Conservation (phyloP, 306 rosid genomes). For the Trifolium repens region DNA sequence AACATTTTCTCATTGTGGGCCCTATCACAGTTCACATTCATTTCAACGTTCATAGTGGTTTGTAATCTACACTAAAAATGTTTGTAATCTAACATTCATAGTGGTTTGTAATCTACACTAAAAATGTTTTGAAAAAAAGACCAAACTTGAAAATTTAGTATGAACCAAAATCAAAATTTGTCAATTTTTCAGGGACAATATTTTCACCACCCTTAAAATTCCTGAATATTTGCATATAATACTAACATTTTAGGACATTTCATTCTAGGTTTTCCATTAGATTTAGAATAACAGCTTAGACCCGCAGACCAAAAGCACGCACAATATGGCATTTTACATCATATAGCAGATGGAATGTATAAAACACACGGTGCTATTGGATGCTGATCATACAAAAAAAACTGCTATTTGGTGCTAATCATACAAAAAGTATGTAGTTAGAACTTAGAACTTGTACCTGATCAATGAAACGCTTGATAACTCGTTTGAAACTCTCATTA, state of each 20-base stretch:
- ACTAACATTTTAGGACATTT: neutral
- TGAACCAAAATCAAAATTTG: too few relatives aligned
- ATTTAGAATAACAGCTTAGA: neutral
- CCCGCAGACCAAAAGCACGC: neutral
- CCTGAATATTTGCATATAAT: neutral
- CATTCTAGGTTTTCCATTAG: neutral
- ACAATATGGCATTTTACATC: neutral
- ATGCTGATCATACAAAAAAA: neutral
- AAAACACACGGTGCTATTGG: neutral
- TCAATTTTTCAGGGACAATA: neutral
- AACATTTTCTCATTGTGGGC: too few relatives aligned
- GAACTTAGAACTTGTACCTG: conserved; percentile 61
- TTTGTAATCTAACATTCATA: too few relatives aligned
- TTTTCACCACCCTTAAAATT: neutral
- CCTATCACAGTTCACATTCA: too few relatives aligned
- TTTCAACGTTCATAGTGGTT: too few relatives aligned
- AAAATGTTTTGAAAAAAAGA: too few relatives aligned
- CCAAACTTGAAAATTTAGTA: too few relatives aligned
- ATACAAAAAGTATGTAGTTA: neutral
- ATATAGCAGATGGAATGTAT: neutral
- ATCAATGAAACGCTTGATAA: conserved; percentile 79
- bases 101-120: too few relatives aligned
- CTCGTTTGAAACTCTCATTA: conserved; percentile 69
- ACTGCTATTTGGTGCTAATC: neutral
- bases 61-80: too few relatives aligned